Evolutionary conservation across 2,329 filamentous ascomycete species (phyloP).

Genomic region (Pseudocercospora musae): DNA sequence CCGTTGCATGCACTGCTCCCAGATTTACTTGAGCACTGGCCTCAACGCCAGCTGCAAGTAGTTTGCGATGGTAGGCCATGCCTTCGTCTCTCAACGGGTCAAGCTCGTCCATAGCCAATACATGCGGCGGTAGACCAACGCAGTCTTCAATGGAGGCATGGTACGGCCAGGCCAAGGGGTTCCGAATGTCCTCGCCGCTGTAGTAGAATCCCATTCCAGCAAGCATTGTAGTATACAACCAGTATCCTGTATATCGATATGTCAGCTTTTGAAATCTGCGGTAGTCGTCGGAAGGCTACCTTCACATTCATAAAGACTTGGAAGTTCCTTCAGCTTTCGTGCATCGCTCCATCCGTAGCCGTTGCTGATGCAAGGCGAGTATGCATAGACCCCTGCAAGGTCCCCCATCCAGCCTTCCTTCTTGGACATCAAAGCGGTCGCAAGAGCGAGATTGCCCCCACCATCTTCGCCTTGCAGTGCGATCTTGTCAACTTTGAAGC

Average conservation of each 20-base stretch:
- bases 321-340: conserved; percentile 25
- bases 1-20: conserved; percentile 27
- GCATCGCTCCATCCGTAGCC: conserved; percentile 17
- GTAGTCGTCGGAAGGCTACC: conserved; percentile 1
- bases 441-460: conserved; percentile 32
- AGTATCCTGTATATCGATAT: background rate
- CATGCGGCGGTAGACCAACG: conserved; percentile 30
- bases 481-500: conserved; percentile 29
- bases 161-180: conserved; percentile 35
- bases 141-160: conserved; percentile 29
- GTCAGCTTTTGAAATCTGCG: background rate
- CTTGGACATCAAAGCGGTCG: conserved; percentile 30
- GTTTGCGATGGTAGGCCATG: conserved; percentile 28
- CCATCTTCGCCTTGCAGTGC: conserved; percentile 33
- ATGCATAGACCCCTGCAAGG: conserved; percentile 30
- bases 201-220: conserved; percentile 26
- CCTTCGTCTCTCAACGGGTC: conserved; percentile 34
- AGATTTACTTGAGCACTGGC: conserved; percentile 28
- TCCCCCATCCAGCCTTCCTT: conserved; percentile 29
- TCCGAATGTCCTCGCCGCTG: conserved; percentile 19
- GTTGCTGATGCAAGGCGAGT: conserved; percentile 29
- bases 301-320: conserved; percentile 29
- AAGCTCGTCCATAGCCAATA: conserved; percentile 32
- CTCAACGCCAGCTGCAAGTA: conserved; percentile 28
- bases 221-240: background rate